Evolutionary conservation across 495 filamentous ascomycete genomes (phyloP).

Genomic region (Tetracladium marchalianum): DNA sequence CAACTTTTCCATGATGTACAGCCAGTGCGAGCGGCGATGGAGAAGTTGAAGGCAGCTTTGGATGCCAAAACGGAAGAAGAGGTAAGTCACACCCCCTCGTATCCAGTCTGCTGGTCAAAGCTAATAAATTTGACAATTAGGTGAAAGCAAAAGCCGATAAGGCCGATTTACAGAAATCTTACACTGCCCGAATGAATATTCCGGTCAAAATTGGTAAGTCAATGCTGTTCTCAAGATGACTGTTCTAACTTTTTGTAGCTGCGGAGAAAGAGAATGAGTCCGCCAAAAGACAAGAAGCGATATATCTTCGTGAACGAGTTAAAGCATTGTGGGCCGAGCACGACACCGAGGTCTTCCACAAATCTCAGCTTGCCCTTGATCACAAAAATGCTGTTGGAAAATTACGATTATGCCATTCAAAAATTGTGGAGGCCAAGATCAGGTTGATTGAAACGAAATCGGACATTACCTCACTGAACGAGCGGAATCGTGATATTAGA

Average conservation of each 20-base stretch:
- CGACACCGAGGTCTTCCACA: conserved; percentile 49
- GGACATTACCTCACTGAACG: conserved; percentile 55
- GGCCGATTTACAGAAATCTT: conserved; percentile 47
- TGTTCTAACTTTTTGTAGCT: conserved; percentile 27
- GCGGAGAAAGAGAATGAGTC: conserved; percentile 42
- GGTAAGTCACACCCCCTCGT: conserved; percentile 3
- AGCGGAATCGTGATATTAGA: conserved; percentile 49
- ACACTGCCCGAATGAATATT: conserved; percentile 50
- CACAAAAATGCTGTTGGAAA: conserved; percentile 45
- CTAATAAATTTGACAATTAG: background rate
- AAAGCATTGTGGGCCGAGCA: conserved; percentile 35
- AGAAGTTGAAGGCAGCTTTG: conserved; percentile 24
- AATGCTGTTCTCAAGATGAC: background rate
- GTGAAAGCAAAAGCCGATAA: conserved; percentile 26
- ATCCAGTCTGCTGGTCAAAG: background rate
- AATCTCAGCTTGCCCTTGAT: conserved; percentile 51
- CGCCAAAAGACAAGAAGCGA: conserved; percentile 30
- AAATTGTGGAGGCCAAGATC: conserved; percentile 57
- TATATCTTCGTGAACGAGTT: conserved; percentile 31
- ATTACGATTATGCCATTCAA: conserved; percentile 49
- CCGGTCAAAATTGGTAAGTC: conserved; percentile 56
- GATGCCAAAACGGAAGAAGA: conserved; percentile 24
- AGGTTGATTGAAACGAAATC: conserved; percentile 69
- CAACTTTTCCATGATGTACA: conserved; percentile 26
- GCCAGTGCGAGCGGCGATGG: conserved; percentile 22